phyloP scores from a whole-genome alignment of 2,329 filamentous ascomycete species.

The Lasiodiplodia hormozganensis region DNA sequence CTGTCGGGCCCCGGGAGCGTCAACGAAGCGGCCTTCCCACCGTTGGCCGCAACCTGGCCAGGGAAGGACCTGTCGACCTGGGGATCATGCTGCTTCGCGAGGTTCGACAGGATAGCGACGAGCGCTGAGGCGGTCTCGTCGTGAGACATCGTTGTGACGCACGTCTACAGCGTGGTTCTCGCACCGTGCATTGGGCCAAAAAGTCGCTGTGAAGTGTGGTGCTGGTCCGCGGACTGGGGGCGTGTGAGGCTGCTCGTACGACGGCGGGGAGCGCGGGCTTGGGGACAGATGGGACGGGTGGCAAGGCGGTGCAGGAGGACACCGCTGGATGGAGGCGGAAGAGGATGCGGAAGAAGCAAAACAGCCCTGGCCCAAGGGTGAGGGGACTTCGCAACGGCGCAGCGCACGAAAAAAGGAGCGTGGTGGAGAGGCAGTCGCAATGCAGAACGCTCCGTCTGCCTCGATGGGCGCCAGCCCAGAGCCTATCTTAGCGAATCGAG shows the following conservation, averaged over 20 bases:
- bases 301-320: conserved; percentile 17
- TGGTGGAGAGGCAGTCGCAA: conserved; percentile 29
- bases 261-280: conserved; percentile 25
- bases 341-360: conserved; percentile 23
- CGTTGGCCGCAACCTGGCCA: conserved; percentile 57
- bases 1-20: conserved; percentile 79
- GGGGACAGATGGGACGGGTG: conserved; percentile 23
- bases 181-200: conserved; percentile 29
- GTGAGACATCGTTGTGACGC: conserved; percentile 37
- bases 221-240: conserved; percentile 26
- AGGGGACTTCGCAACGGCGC: conserved; percentile 22
- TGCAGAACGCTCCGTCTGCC: conserved; percentile 24
- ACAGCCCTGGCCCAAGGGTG: conserved; percentile 14
- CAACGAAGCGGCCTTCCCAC: conserved; percentile 61
- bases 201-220: conserved; percentile 10
- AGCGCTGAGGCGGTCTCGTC: conserved; percentile 47
- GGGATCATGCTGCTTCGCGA: conserved; percentile 56
- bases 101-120: conserved; percentile 54
- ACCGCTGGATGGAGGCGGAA: conserved; percentile 19
- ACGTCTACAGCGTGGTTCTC: conserved; percentile 38
- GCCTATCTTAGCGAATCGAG: conserved; percentile 25
- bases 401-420: conserved; percentile 29
- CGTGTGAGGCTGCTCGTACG: conserved; percentile 28
- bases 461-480: conserved; percentile 16
- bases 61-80: conserved; percentile 52